Conservation (phyloP, 2,329 filamentous ascomycete species). For the Ambrosiella beaveri region DNA sequence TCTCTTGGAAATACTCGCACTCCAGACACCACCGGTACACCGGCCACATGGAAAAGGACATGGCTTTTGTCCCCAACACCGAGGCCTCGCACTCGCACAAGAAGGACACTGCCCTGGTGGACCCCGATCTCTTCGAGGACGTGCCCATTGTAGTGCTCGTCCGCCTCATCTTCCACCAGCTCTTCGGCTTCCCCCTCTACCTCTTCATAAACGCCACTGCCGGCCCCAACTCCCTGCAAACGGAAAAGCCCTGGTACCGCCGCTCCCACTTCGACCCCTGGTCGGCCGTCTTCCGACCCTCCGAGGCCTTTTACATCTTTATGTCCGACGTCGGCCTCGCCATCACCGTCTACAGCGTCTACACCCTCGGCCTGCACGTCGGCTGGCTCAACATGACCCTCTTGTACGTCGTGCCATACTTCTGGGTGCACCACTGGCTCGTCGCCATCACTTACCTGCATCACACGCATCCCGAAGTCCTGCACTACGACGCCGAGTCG, state of each 20-base stretch:
- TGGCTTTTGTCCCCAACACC: constrained; percentile 42
- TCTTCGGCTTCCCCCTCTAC: constrained; percentile 48
- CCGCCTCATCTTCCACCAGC: constrained; percentile 42
- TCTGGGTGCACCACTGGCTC: constrained; percentile 57
- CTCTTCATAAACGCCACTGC: constrained; percentile 40
- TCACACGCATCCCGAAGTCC: constrained; percentile 37
- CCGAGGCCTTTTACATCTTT: constrained; percentile 37
- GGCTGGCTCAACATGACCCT: constrained; percentile 34
- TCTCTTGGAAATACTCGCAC: constrained; percentile 57
- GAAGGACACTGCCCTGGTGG: constrained; percentile 21
- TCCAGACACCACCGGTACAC: constrained; percentile 52
- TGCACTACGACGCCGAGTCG: constrained; percentile 38
- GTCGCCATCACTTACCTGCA: constrained; percentile 62
- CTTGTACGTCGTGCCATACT: constrained; percentile 46
- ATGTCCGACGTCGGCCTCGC: constrained; percentile 43
- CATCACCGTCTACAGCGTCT: constrained; percentile 33
- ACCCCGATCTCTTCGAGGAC: constrained; percentile 43
- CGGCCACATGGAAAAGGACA: constrained; percentile 51
- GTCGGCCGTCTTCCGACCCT: constrained; percentile 41
- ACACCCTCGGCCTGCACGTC: constrained; percentile 29
- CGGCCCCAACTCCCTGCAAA: constrained; percentile 31
- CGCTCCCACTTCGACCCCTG: constrained; percentile 44
- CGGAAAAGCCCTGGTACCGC: constrained; percentile 25
- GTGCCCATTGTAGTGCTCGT: constrained; percentile 38
- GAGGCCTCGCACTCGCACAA: constrained; percentile 19